These are phyloP conservation scores for Fragilariopsis cylindrus DNA, from an alignment of 108 stramenopile species.

Conservation along the genomic window DNA sequence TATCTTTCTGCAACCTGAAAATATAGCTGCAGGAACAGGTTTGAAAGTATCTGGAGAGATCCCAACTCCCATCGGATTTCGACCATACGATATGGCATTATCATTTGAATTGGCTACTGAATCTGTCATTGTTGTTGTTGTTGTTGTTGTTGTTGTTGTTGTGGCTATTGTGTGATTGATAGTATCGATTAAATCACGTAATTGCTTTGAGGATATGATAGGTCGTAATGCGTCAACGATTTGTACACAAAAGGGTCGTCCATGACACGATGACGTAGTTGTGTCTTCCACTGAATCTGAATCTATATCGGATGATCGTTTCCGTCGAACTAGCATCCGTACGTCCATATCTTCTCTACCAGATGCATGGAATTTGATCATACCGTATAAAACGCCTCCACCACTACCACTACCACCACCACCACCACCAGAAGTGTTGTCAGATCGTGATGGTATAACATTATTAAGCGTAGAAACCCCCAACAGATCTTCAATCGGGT, in stretches of 20 bases:
- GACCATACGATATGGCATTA: conserved; percentile 35
- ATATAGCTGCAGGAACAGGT: conserved; percentile 46
- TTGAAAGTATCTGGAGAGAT: conserved; percentile 41
- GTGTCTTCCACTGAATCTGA: conserved; percentile 17
- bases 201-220: conserved; percentile 25
- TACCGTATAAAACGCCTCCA: conserved; percentile 54
- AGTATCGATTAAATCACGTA: conserved; percentile 34
- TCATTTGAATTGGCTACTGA: background rate
- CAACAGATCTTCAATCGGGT: conserved; percentile 40
- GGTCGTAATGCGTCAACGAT: conserved; percentile 65
- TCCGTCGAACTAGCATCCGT: conserved; percentile 66
- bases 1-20: conserved; percentile 67
- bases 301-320: too few species aligned
- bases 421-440: background rate
- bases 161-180: conserved; percentile 45
- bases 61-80: conserved; percentile 67
- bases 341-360: conserved; percentile 93
- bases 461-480: conserved; percentile 63
- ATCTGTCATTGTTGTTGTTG: background rate
- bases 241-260: conserved; percentile 82
- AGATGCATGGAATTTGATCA: conserved; percentile 85
- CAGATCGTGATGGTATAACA: background rate
- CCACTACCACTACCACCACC: background rate
- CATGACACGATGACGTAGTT: conserved; percentile 27
- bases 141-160: background rate